Base-by-base conservation (phyloP, 805 yeast genomes). In the Pichia phayaonensis region DNA sequence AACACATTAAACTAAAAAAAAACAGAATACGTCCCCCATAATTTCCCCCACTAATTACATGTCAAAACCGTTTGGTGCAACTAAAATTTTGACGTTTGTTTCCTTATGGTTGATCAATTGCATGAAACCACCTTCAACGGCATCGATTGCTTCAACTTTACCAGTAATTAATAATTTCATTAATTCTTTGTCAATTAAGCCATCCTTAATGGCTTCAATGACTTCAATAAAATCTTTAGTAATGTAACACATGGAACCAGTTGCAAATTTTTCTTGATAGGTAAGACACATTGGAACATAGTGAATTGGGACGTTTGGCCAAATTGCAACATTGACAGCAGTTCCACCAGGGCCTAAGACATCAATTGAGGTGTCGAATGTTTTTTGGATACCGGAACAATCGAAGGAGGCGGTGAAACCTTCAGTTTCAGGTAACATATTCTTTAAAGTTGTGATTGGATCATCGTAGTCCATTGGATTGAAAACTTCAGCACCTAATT, bases 241-340 rank as follows among this genome's bases (percentile, higher is more conserved):
- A 3, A 76, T 74, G 60, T 81, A 81, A 52, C 85, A 80, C 71
- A 81, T 79, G 1, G 85, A 79, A 2, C 86, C 87, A 42, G 80
- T 72, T 38, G 77, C 66, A 44, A 63, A 63, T 59, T 78, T 81
- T 61, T 83, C 87, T 48, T 73, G 72, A 56, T 73, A 66, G 5
- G 84, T 75, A 20, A 79, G 63, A 54, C 72, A 73, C 82, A 79
- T 80, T 49, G 83, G 84, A 55, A 70, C 70, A 59, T 73, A 76
- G 16, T 67, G 68, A 24, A 75, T 65, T 8, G 80, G 73, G 38
- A 72, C 67, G 44, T 73, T 71, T 21, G 82, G 80, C 84, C 85
- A 82, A 42, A 83, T 77, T 6, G 87, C 87, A 49, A 82, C 75
- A 62, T 81, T 82, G 29, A 79, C 77, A n/a, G 81, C 76, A 2